Conservation (phyloP, 345 rosid species). For the Carallia pectinifolia region DNA sequence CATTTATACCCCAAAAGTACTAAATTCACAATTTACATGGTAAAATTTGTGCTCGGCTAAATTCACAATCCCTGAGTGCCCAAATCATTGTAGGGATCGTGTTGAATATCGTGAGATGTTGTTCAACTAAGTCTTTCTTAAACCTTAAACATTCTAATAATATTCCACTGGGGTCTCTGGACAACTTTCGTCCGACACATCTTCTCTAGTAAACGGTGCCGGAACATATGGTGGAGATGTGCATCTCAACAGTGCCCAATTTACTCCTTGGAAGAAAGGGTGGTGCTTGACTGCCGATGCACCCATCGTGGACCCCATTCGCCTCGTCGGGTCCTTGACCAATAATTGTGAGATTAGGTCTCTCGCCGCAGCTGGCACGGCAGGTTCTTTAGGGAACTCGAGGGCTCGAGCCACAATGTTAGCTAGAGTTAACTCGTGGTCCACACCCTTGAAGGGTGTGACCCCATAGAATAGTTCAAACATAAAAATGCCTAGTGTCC, state of each 20-base stretch:
- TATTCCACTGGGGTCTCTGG: constrained; percentile 72
- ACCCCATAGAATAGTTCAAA: constrained; percentile 74
- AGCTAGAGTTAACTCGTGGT: constrained; percentile 85
- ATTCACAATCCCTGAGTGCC: too few species aligned
- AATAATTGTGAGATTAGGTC: constrained; percentile 71
- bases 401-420: constrained; percentile 94
- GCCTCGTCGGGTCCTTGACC: constrained; percentile 68
- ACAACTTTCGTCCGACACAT: constrained; percentile 64
- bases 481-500: constrained; percentile 88
- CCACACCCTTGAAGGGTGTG: constrained; percentile 79
- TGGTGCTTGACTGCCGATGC: constrained; percentile 84
- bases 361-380: constrained; percentile 54
- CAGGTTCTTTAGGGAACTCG: constrained; percentile 77
- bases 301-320: constrained; percentile 77
- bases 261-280: constrained; percentile 79
- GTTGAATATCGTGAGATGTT: not conserved
- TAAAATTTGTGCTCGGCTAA: too few species aligned
- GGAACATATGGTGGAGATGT: constrained; percentile 77
- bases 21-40: too few species aligned
- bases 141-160: constrained; percentile 35
- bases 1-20: too few species aligned
- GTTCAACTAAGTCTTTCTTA: constrained; percentile 1
- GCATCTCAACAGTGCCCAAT: constrained; percentile 91
- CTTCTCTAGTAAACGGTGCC: constrained; percentile 55
- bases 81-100: too few species aligned